Base-by-base conservation (phyloP, 2,329 filamentous ascomycete genomes). In the Arthrobotrys sphaeroides region DNA sequence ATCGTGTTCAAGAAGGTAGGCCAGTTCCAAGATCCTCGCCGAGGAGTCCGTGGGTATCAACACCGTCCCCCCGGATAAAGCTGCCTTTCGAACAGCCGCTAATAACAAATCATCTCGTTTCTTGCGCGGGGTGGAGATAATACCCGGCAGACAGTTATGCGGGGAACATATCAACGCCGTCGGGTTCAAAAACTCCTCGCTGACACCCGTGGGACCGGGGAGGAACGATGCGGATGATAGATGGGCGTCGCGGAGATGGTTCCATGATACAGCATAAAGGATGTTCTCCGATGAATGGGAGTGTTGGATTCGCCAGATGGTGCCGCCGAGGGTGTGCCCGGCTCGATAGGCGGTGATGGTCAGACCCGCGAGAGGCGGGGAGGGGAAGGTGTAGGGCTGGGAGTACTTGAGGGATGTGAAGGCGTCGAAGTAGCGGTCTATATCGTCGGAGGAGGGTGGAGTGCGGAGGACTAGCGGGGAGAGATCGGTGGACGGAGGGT, bases 291-390 rank as follows among this genome's bases (percentile, higher is more conserved):
- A 87, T 0, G 94, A 93, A 84, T 98, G 93, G 0, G 94, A 93
- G 84, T 98, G 93, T 80, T 98, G 94, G 78, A 99, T 94, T 80
- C 98, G 94, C 95, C 95, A 99, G 84, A 99, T 97, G 22, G 95
- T 98, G 67, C 95, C 95, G 82, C 95, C 95, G 0, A 98, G 87
- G 0, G 94, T 97, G 81, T 97, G 94, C 77, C 95, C 95, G 5
- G 95, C 93, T 83, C 96, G 96, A 84, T 98, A 98, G 0, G 95
- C 95, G 0, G 95, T 99, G 78, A 99, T 92, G 1, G 93, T 97
- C 16, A 99, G 88, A 3, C 94, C 94, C 1, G 78, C 68, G 16
- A 79, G 26, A 4, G 62, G 77, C 12, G 64, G 61, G 1, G 61
- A 76, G 3, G 72, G 86, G 0, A 95, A 94, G 80, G 97, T 92